A percentile compares a stretch with the other conserved stretches of the same genome.
Conservation (phyloP, 306 rosid genomes). For the Quercus berberidifolia region DNA sequence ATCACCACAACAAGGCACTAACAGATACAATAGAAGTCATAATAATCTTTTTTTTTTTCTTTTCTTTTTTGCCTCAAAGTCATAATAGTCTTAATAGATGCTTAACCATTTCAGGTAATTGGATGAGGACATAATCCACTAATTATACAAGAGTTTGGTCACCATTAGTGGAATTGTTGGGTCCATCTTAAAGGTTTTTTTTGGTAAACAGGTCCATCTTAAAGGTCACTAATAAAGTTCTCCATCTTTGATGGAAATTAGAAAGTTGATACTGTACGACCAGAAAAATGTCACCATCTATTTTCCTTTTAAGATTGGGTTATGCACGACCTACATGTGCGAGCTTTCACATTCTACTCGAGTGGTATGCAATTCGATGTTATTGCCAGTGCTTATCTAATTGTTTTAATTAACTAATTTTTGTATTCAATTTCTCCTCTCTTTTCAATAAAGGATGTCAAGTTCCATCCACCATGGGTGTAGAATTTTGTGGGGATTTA, state of each 20-base stretch:
- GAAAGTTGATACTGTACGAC: slow-evolving; percentile 4
- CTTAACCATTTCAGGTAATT: slow-evolving; percentile 5
- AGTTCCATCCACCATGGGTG: too few species aligned
- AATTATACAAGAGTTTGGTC: slow-evolving; percentile 7
- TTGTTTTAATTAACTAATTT: background rate
- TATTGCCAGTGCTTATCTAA: background rate
- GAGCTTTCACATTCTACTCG: background rate
- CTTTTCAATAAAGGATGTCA: too few species aligned
- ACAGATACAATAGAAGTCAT: background rate
- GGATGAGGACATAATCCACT: slow-evolving; percentile 21
- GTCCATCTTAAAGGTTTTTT: slow-evolving; percentile 12
- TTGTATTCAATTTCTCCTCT: too few species aligned
- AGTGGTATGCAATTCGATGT: background rate
- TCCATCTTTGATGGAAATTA: slow-evolving; percentile 17
- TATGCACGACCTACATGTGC: slow-evolving; percentile 5
- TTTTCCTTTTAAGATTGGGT: background rate
- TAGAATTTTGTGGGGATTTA: too few species aligned
- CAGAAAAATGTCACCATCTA: slow-evolving; percentile 19
- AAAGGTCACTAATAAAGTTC: slow-evolving; percentile 14
- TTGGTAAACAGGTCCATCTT: slow-evolving; percentile 3
- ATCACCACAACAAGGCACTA: background rate
- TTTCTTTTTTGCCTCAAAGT: too few species aligned
- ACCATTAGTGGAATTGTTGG: slow-evolving; percentile 16
- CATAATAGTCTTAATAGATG: too few species aligned
- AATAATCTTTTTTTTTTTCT: too few species aligned